These are phyloP conservation scores for Podila epigama DNA, from an alignment of 192 early-diverging fungal genomes.

Conservation along the genomic window DNA sequence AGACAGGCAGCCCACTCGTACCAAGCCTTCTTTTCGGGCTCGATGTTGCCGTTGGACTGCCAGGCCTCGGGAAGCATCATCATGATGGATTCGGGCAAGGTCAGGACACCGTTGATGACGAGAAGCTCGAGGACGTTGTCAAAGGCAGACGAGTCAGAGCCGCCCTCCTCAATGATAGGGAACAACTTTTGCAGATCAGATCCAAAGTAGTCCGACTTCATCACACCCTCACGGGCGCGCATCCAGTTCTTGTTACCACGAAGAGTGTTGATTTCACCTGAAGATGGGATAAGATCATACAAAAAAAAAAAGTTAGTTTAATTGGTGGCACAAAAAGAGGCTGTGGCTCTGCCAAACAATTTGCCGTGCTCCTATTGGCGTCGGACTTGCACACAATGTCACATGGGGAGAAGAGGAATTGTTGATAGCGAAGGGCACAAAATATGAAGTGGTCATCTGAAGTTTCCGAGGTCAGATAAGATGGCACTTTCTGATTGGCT, in stretches of 20 bases:
- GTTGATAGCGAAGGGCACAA: not conserved
- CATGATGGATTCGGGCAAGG: constrained; percentile 96
- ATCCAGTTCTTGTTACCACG: constrained; percentile 99
- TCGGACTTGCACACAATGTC: constrained; percentile 8
- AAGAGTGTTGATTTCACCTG: constrained; percentile 98
- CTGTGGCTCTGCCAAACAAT: not conserved
- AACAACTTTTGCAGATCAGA: constrained; percentile 80
- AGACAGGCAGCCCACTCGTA: constrained; percentile 98
- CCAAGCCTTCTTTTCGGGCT: constrained; percentile 88
- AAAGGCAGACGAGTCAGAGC: constrained; percentile 96
- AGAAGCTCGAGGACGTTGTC: constrained; percentile 97
- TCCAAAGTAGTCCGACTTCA: constrained; percentile 85
- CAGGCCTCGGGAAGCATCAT: constrained; percentile 99
- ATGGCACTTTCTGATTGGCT: constrained; percentile 37
- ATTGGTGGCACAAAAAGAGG: not conserved
- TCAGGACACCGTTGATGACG: constrained; percentile 87
- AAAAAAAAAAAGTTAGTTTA: not conserved
- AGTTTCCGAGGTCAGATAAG: constrained; percentile 32
- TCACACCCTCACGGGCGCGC: constrained; percentile 96
- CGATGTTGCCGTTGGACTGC: constrained; percentile 90
- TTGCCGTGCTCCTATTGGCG: constrained; percentile 39
- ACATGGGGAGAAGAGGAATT: constrained; percentile 29
- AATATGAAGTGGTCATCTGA: constrained; percentile 11
- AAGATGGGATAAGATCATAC: not conserved
- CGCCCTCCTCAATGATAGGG: constrained; percentile 95